phyloP scores from a whole-genome alignment of 2,329 filamentous ascomycete species.

The Aureobasidium mangrovei region DNA sequence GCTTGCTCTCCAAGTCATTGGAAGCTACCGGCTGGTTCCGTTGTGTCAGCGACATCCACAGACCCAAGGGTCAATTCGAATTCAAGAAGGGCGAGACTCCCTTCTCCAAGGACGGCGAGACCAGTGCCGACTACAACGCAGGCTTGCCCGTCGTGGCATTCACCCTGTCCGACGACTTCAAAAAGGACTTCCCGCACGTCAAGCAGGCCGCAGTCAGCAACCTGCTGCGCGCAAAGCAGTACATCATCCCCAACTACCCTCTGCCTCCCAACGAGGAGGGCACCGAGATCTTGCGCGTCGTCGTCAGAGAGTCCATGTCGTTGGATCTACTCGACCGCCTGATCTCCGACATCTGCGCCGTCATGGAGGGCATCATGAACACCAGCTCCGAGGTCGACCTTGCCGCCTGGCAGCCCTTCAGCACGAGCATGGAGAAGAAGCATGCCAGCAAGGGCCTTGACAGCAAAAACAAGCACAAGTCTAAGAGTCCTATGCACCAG shows the following conservation, averaged over 20 bases:
- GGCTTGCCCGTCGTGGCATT: slow-evolving; percentile 63
- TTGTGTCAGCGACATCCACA: slow-evolving; percentile 56
- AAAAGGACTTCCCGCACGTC: slow-evolving; percentile 51
- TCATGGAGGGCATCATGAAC: slow-evolving; percentile 52
- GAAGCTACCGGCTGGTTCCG: slow-evolving; percentile 60
- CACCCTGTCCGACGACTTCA: slow-evolving; percentile 52
- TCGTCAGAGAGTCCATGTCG: slow-evolving; percentile 59
- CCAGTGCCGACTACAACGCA: slow-evolving; percentile 52
- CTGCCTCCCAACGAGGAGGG: slow-evolving; percentile 53
- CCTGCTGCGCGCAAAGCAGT: slow-evolving; percentile 56
- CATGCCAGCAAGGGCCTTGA: slow-evolving; percentile 30
- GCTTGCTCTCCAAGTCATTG: slow-evolving; percentile 53
- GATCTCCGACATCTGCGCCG: slow-evolving; percentile 50
- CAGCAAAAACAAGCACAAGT: slow-evolving; percentile 36
- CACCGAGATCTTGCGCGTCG: slow-evolving; percentile 58
- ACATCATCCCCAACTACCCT: slow-evolving; percentile 64
- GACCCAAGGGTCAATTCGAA: slow-evolving; percentile 35
- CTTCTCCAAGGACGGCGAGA: slow-evolving; percentile 39
- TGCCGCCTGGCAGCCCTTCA: slow-evolving; percentile 37
- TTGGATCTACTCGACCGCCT: slow-evolving; percentile 58
- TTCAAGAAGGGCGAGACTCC: slow-evolving; percentile 35
- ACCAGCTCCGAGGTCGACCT: slow-evolving; percentile 44
- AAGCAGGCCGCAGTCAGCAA: slow-evolving; percentile 57
- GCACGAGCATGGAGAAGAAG: slow-evolving; percentile 34
- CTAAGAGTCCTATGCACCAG: slow-evolving; percentile 36